Base-by-base conservation (phyloP, 768 basidiomycete genomes). In the Cystofilobasidium capitatum region DNA sequence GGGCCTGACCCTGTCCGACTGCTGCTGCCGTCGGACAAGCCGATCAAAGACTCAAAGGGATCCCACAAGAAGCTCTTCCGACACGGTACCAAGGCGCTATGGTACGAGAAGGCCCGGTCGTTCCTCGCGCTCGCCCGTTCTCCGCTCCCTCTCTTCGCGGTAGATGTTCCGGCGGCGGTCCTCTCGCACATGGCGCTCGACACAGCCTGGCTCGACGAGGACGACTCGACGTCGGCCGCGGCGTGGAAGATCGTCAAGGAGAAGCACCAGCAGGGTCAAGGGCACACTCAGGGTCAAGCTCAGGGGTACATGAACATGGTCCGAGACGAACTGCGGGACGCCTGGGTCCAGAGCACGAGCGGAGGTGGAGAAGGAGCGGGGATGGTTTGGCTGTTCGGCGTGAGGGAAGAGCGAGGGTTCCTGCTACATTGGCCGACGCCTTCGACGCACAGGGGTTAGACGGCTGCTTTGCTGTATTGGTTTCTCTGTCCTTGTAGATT, bases 21-120 rank as follows among this genome's bases (percentile, higher is more conserved):
- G 6, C 37, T 69, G 36, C 29, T 69, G 33, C 68, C 68, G 0
- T 58, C 45, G 1, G 68, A 69, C 36, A 69, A 69, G 44, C 49
- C 42, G 60, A 22, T 20, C 42, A 62, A 33, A 45, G 58, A 59
- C 57, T 9, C 37, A 49, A 49, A 42, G 58, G 68, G 35, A 20
- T 17, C 40, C 55, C 51, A 59, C 37, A 58, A 36, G 39, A 68
- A 68, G n/a, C 55, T 58, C 42, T 39, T 60, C 59, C 59, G 51
- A 16, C 60, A 57, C 49, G 39, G 54, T 6, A 58, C 45, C 17
- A 42, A 59, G 44, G 65, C 65, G 12, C 45, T 66, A 17, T 66
- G 12, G 17, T 59, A 58, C 44, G 65, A 68, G 29, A 68, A 68
- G 17, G 66, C 66, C 17, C 60, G 62, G 20, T 26, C 20, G 35